Conservation (phyloP, 106 monocot genomes). For the Hemerocallis citrina region DNA sequence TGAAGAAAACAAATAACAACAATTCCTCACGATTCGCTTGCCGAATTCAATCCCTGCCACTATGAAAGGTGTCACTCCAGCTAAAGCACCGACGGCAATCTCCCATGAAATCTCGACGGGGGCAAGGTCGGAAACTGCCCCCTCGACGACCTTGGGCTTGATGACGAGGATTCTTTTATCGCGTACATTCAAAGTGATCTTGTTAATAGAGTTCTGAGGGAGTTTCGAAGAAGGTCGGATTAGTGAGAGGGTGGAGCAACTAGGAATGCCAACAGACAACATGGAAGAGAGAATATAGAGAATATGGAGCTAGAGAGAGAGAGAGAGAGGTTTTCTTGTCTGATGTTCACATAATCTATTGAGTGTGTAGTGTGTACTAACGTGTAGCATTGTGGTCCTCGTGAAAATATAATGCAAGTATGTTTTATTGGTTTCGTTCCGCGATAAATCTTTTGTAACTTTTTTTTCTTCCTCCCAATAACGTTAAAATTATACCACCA, state of each 20-base stretch:
- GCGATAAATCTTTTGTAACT: no score
- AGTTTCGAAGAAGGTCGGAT: not conserved
- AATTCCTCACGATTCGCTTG: slow-evolving; percentile 92
- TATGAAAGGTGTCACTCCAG: slow-evolving; percentile 68
- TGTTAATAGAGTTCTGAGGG: not conserved
- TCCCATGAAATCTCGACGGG: slow-evolving; percentile 72
- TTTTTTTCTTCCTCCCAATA: no score
- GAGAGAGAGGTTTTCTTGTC: no score
- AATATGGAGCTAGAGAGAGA: no score
- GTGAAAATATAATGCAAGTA: no score
- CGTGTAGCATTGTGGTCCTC: no score
- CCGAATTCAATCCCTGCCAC: slow-evolving; percentile 82
- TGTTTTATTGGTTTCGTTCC: no score
- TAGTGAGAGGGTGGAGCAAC: not conserved
- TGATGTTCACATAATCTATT: no score
- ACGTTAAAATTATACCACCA: no score
- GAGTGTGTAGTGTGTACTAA: no score
- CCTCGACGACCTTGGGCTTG: not conserved
- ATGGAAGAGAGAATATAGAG: not conserved
- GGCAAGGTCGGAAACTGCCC: slow-evolving; percentile 11
- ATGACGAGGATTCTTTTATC: not conserved
- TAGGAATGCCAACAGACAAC: not conserved
- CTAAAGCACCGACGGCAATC: slow-evolving; percentile 67
- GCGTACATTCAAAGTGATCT: not conserved
- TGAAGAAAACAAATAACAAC: not conserved